These are phyloP conservation scores for Xylaria arbuscula DNA, from an alignment of 2,329 filamentous ascomycete genomes.

Conservation along the genomic window DNA sequence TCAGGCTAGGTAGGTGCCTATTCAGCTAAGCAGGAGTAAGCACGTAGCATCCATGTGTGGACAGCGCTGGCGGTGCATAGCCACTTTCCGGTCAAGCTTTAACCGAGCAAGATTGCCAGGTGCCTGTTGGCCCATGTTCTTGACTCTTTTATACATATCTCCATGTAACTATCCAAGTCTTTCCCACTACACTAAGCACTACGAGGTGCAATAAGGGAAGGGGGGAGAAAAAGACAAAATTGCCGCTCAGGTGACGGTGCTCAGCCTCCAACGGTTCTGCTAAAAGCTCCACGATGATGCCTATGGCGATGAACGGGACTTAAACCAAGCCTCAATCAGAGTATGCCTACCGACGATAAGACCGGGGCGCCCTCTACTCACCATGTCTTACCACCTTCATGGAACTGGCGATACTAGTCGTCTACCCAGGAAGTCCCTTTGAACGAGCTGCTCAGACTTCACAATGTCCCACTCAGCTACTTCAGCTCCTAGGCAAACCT, in stretches of 20 bases:
- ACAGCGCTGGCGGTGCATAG: too few species aligned
- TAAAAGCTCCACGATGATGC: background rate
- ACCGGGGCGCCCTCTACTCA: background rate
- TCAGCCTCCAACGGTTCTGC: constrained; percentile 23
- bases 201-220: constrained; percentile 15
- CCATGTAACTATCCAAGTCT: background rate
- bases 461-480: background rate
- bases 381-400: background rate
- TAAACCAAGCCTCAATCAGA: background rate
- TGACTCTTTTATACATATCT: background rate
- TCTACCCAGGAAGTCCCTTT: too few species aligned
- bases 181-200: background rate
- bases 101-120: too few species aligned
- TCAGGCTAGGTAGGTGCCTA: background rate
- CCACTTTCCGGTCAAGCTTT: too few species aligned
- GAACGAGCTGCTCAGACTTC: background rate
- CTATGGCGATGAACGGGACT: background rate
- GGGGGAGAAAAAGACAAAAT: constrained; percentile 1
- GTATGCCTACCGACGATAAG: background rate
- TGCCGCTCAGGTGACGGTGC: constrained; percentile 29
- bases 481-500: background rate
- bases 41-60: too few species aligned
- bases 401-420: background rate
- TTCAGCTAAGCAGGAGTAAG: too few species aligned
- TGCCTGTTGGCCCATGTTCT: too few species aligned